phyloP scores from a whole-genome alignment of 345 rosid genomes.

The Clausena lansium region DNA sequence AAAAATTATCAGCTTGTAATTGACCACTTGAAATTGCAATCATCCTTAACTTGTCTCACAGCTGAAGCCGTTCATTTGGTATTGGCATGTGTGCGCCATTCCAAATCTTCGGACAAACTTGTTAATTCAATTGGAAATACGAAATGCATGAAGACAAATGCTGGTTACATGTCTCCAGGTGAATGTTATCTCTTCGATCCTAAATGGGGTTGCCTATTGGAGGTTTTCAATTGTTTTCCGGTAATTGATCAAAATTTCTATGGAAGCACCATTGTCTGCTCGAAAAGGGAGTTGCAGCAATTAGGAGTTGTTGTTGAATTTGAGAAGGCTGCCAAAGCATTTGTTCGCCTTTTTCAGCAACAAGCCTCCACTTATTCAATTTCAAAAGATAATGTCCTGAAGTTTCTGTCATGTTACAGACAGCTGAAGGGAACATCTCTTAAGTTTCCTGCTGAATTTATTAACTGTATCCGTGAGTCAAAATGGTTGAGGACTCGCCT shows the following conservation, averaged over 20 bases:
- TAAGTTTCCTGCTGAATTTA: constrained; percentile 34
- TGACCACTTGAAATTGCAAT: constrained; percentile 36
- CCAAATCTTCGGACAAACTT: constrained; percentile 15
- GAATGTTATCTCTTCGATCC: constrained; percentile 55
- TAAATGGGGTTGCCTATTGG: constrained; percentile 54
- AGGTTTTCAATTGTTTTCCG: constrained; percentile 47
- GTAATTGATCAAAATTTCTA: constrained; percentile 43
- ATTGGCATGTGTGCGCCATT: constrained; percentile 35
- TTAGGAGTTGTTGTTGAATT: constrained; percentile 48
- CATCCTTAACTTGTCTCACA: constrained; percentile 17
- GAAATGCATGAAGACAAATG: constrained; percentile 49
- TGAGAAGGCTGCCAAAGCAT: constrained; percentile 41
- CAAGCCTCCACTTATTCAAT: constrained; percentile 34
- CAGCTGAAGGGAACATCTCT: constrained; percentile 16
- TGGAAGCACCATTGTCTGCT: constrained; percentile 26
- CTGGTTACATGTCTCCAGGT: constrained; percentile 42
- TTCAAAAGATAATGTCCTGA: constrained; percentile 28
- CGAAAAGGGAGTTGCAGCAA: constrained; percentile 42
- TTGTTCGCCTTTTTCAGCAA: constrained; percentile 35
- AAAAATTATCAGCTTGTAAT: constrained; percentile 32
- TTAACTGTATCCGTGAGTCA: constrained; percentile 30
- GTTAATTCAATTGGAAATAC: constrained; percentile 19
- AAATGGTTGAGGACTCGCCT: constrained; percentile 61
- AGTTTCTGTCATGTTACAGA: constrained; percentile 50
- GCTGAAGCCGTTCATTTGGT: constrained; percentile 45